These are phyloP conservation scores for Coccomyxa sp. DNA, from an alignment of 139 green algal genomes.

Conservation along the genomic window DNA sequence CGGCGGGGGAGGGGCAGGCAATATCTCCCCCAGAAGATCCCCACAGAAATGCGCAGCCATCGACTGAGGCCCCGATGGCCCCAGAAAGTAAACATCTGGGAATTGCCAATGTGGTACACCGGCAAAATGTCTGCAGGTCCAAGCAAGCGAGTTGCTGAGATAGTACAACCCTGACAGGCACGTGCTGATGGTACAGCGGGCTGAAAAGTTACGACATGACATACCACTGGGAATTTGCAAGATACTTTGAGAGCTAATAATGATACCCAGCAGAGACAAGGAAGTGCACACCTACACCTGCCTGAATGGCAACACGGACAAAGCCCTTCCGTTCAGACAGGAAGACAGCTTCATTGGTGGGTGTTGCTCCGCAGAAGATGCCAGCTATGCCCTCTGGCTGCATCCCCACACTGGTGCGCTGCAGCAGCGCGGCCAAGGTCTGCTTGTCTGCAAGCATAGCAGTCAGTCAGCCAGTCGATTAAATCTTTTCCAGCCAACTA, in stretches of 20 bases:
- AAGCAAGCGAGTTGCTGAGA: not conserved
- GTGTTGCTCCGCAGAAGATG: not conserved
- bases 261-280: not conserved
- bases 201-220: not conserved
- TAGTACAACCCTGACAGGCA: not conserved
- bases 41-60: not conserved
- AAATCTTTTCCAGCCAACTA: not conserved
- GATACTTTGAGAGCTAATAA: not conserved
- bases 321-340: constrained; percentile 3
- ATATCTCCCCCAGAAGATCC: constrained; percentile 9
- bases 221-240: not conserved
- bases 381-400: constrained; percentile 13
- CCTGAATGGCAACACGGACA: constrained; percentile 1
- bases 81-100: not conserved
- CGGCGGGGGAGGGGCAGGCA: constrained; percentile 7
- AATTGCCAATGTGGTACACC: constrained; percentile 10
- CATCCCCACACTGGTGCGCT: not conserved
- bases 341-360: not conserved
- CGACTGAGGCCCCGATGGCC: constrained; percentile 3
- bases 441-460: not conserved
- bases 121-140: constrained; percentile 6
- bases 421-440: not conserved
- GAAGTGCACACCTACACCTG: not conserved
- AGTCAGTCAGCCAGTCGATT: not conserved
- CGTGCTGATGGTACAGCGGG: not conserved